A percentile compares a stretch with the other conserved stretches of the same genome.
These are phyloP conservation scores for Amphicarpaea edgeworthii DNA, from an alignment of 306 rosid species.

Conservation along the genomic window DNA sequence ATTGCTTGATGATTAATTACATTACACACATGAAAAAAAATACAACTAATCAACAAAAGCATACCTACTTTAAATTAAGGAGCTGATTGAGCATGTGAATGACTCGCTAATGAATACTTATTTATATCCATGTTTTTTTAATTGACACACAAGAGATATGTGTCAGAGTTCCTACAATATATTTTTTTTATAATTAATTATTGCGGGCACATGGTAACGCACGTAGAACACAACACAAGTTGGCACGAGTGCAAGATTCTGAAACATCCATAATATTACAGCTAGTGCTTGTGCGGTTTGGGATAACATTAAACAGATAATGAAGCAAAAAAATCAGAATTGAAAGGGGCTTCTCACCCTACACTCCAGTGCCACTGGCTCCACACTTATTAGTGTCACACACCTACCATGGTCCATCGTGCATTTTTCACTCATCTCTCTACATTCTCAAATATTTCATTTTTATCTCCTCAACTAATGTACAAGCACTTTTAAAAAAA, in stretches of 20 bases:
- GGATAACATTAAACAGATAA: constrained; percentile 31
- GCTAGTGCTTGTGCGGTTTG: constrained; percentile 25
- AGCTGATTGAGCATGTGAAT: constrained; percentile 15
- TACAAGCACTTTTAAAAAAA: neutral
- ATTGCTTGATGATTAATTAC: constrained; percentile 7
- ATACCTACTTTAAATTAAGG: neutral
- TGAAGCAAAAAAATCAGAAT: constrained; percentile 28
- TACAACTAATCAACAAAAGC: neutral
- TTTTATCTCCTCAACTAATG: neutral
- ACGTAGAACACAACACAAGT: constrained; percentile 14
- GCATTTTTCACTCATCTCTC: neutral
- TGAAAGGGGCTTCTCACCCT: constrained; percentile 37
- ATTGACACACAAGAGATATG: neutral
- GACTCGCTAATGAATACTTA: neutral
- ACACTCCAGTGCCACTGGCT: constrained; percentile 28
- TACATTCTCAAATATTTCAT: neutral
- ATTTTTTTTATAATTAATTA: constrained; percentile 3
- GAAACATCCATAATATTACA: constrained; percentile 38
- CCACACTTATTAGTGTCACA: constrained; percentile 30
- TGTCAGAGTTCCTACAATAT: constrained; percentile 16
- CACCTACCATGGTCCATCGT: constrained; percentile 29
- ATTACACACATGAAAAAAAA: neutral
- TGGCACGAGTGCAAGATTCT: constrained; percentile 47
- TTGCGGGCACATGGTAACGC: constrained; percentile 37
- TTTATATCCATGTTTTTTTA: constrained; percentile 37